Percentiles rank a stretch among this genome's conserved stretches.
Evolutionary conservation across 139 green algal species (phyloP).

Genomic region (Trebouxia sp.): DNA sequence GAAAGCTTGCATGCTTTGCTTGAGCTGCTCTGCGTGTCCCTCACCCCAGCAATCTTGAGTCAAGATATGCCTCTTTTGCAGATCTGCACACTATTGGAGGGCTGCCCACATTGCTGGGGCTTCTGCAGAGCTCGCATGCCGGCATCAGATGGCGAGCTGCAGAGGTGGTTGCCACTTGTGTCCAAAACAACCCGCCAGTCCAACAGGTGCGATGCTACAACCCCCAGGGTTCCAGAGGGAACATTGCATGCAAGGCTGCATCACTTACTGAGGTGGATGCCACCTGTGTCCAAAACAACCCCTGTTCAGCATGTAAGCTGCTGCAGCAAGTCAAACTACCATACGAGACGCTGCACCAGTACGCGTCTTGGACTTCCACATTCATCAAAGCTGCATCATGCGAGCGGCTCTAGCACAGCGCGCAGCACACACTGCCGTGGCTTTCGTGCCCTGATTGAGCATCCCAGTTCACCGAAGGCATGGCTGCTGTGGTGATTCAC

Average conservation of each 20-base stretch:
- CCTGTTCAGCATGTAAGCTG: conserved; percentile 7
- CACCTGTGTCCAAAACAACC: conserved; percentile 82
- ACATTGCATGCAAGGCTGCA: too few species aligned
- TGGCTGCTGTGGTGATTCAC: too few species aligned
- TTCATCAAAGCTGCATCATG: too few species aligned
- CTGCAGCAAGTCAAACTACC: too few species aligned
- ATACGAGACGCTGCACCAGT: too few species aligned
- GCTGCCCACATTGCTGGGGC: conserved; percentile 67
- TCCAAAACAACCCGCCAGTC: conserved; percentile 80
- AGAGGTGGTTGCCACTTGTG: conserved; percentile 80
- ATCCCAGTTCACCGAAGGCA: too few species aligned
- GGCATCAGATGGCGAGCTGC: conserved; percentile 70
- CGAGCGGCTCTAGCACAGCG: too few species aligned
- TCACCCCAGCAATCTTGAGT: not conserved
- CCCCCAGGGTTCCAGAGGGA: too few species aligned
- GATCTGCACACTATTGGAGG: conserved; percentile 85
- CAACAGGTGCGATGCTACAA: too few species aligned
- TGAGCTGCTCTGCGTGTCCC: not conserved
- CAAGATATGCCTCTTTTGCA: conserved; percentile 33
- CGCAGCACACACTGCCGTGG: too few species aligned
- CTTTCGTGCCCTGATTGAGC: too few species aligned
- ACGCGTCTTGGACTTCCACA: too few species aligned
- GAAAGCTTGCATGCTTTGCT: not conserved
- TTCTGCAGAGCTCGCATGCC: conserved; percentile 59
- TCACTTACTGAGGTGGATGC: conserved; percentile 81